A percentile compares a stretch with the other conserved stretches of the same genome.
Conservation (phyloP, 2,329 filamentous ascomycete species). For the Piedraia hortae region DNA sequence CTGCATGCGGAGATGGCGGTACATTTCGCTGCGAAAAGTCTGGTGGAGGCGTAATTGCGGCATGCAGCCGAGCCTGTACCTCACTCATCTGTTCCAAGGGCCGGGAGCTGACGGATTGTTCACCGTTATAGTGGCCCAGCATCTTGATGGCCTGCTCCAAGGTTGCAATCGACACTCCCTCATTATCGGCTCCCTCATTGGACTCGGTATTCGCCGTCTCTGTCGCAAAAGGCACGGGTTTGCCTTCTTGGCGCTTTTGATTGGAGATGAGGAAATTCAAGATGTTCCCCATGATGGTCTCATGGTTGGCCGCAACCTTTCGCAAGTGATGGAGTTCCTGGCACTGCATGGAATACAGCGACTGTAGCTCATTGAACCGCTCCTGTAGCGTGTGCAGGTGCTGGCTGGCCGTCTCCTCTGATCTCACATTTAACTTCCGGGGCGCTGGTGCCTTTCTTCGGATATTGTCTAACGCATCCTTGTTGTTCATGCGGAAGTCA, state of each 20-base stretch:
- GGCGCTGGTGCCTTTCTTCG: slow-evolving; percentile 81
- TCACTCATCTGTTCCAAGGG: slow-evolving; percentile 38
- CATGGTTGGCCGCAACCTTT: slow-evolving; percentile 45
- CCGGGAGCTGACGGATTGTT: slow-evolving; percentile 34
- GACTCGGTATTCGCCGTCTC: slow-evolving; percentile 11
- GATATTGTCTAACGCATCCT: slow-evolving; percentile 90
- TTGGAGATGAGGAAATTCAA: slow-evolving; percentile 42
- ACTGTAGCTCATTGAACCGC: slow-evolving; percentile 50
- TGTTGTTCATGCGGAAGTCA: slow-evolving; percentile 84
- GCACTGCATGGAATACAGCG: slow-evolving; percentile 35
- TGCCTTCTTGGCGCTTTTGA: slow-evolving; percentile 34
- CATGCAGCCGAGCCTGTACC: slow-evolving; percentile 25
- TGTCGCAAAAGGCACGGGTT: slow-evolving; percentile 16
- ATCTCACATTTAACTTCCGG: slow-evolving; percentile 36
- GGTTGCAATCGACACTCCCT: slow-evolving; percentile 38
- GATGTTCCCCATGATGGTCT: slow-evolving; percentile 41
- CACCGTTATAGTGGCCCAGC: slow-evolving; percentile 35
- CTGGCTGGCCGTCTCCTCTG: slow-evolving; percentile 58
- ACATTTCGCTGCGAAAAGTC: slow-evolving; percentile 15
- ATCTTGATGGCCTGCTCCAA: slow-evolving; percentile 40
- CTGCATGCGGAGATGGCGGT: slow-evolving; percentile 17
- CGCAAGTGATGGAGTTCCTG: slow-evolving; percentile 37
- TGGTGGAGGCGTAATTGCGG: slow-evolving; percentile 28
- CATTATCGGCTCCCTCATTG: slow-evolving; percentile 19
- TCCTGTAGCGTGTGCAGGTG: slow-evolving; percentile 74